A percentile compares a stretch with the other conserved stretches of the same genome.
Evolutionary conservation across 106 monocot genomes (phyloP).

Genomic region (Dendrobium chrysotoxum): DNA sequence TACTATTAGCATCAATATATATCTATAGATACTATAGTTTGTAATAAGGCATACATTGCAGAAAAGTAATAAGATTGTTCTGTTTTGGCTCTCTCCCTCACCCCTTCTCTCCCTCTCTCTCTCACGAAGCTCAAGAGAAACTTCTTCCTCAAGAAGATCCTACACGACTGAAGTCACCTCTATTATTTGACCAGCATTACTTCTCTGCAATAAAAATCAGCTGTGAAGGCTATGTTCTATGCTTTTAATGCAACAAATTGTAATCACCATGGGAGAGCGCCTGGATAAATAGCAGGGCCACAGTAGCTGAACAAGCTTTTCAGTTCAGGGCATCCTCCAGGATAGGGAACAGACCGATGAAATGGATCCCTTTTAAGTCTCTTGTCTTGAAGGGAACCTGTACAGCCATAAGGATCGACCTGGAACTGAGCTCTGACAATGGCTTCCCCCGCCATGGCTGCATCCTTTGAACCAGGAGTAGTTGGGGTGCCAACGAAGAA

Average conservation of each 20-base stretch:
- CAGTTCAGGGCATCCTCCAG: slow-evolving; percentile 83
- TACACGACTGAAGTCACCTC: no score
- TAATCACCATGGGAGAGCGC: slow-evolving; percentile 62
- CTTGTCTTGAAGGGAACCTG: slow-evolving; percentile 54
- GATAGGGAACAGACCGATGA: slow-evolving; percentile 73
- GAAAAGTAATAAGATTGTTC: no score
- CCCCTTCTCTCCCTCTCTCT: no score
- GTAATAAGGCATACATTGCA: no score
- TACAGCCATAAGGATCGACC: slow-evolving; percentile 82
- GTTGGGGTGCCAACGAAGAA: slow-evolving; percentile 70
- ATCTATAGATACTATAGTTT: no score
- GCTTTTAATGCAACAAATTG: background rate
- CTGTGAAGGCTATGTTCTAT: background rate
- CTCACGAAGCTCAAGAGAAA: no score
- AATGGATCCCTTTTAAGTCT: slow-evolving; percentile 86
- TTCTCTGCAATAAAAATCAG: background rate
- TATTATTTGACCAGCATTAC: background rate
- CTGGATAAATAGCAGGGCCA: slow-evolving; percentile 66
- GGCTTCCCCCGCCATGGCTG: slow-evolving; percentile 69
- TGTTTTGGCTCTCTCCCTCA: no score
- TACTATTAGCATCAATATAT: no score
- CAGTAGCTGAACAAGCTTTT: slow-evolving; percentile 76
- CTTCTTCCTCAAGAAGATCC: no score
- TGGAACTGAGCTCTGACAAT: slow-evolving; percentile 67
- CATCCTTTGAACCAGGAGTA: slow-evolving; percentile 44